These are phyloP conservation scores for Whalleya microplaca DNA, from an alignment of 2,329 filamentous ascomycete genomes.

Conservation along the genomic window DNA sequence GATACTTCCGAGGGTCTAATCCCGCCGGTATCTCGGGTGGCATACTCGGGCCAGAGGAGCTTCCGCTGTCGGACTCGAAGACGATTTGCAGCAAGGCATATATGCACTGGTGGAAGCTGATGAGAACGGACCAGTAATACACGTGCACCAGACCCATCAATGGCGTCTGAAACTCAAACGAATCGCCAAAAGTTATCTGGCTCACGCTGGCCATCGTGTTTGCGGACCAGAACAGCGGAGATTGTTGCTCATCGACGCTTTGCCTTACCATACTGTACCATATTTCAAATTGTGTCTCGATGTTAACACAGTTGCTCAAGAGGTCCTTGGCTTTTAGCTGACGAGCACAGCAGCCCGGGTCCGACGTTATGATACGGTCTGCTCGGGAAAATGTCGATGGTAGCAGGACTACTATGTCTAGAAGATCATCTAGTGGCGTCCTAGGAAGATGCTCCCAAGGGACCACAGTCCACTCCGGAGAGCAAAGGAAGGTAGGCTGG, in stretches of 20 bases:
- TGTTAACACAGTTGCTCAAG: constrained; percentile 49
- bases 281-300: constrained; percentile 52
- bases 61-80: constrained; percentile 48
- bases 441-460: constrained; percentile 59
- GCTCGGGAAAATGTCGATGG: constrained; percentile 51
- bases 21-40: constrained; percentile 44
- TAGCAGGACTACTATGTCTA: constrained; percentile 54
- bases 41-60: constrained; percentile 40
- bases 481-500: constrained; percentile 54
- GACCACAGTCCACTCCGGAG: constrained; percentile 53
- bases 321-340: constrained; percentile 52
- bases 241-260: constrained; percentile 18
- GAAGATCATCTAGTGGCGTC: constrained; percentile 53
- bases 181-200: constrained; percentile 49
- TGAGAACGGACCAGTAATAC: constrained; percentile 57
- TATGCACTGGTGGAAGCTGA: constrained; percentile 54
- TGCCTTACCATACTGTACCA: constrained; percentile 46
- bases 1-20: constrained; percentile 48
- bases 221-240: constrained; percentile 44
- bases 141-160: constrained; percentile 51
- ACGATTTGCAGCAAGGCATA: constrained; percentile 49
- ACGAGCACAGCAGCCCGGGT: constrained; percentile 46
- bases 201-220: constrained; percentile 29
- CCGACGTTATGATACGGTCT: constrained; percentile 46
- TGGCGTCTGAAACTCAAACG: constrained; percentile 50